These are phyloP conservation scores for Cryptococcus amylolentus DNA, from an alignment of 1,284 basidiomycete genomes.

Conservation along the genomic window DNA sequence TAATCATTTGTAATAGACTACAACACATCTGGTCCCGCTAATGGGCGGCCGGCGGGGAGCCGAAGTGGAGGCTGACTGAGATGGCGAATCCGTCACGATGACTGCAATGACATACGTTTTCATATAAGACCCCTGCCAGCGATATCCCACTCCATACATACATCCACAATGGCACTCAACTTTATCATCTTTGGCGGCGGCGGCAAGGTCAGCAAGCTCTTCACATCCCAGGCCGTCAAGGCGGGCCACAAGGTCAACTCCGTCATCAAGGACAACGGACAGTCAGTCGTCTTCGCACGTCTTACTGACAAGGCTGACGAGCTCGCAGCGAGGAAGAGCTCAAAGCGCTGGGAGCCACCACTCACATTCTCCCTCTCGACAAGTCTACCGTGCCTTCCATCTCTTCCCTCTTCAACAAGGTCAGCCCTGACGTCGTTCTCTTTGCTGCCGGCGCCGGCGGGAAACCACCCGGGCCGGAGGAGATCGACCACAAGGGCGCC, in stretches of 20 bases:
- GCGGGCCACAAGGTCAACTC: constrained; percentile 56
- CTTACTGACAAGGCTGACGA: background rate
- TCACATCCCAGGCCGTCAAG: constrained; percentile 54
- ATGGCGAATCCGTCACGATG: too few relatives aligned
- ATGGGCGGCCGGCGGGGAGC: too few relatives aligned
- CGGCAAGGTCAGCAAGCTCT: constrained; percentile 55
- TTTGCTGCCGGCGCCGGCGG: constrained; percentile 69
- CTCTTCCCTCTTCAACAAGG: constrained; percentile 54
- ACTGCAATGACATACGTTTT: too few relatives aligned
- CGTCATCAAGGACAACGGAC: constrained; percentile 56
- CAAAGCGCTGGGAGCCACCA: constrained; percentile 53
- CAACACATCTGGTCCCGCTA: too few relatives aligned
- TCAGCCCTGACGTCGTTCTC: constrained; percentile 58
- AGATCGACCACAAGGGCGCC: constrained; percentile 68
- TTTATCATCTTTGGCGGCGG: constrained; percentile 47
- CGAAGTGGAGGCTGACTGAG: too few relatives aligned
- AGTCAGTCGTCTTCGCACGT: constrained; percentile 27
- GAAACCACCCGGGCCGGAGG: constrained; percentile 61
- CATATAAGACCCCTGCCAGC: background rate
- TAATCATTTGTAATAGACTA: too few relatives aligned
- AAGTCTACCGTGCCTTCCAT: constrained; percentile 56
- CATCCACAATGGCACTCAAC: constrained; percentile 10
- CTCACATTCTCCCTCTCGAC: constrained; percentile 62
- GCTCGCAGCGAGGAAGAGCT: constrained; percentile 52
- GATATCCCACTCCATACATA: too few relatives aligned